phyloP scores from a whole-genome alignment of 129 eudicot species.

The Pseudognaphalium luteoalbum region DNA sequence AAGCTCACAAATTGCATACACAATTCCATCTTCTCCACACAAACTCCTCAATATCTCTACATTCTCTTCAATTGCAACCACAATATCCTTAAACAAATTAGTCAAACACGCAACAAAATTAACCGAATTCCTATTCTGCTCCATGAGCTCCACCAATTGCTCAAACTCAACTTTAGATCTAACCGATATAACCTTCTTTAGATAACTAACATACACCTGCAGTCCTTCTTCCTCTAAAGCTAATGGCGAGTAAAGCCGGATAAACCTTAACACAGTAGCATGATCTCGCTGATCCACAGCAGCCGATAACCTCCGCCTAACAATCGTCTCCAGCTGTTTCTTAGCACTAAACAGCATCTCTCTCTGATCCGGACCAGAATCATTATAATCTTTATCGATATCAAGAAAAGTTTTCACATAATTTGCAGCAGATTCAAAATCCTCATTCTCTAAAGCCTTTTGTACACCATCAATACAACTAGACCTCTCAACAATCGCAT shows the following conservation, averaged over 20 bases:
- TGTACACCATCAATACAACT: conserved; percentile 65
- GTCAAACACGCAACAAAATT: conserved; percentile 80
- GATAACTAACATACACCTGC: conserved; percentile 67
- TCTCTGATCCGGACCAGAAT: conserved; percentile 58
- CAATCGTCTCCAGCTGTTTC: conserved; percentile 60
- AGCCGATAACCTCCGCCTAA: conserved; percentile 39
- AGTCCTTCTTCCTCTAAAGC: conserved; percentile 86
- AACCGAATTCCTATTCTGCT: conserved; percentile 37
- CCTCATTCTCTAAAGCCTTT: conserved; percentile 54
- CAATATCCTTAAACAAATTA: conserved; percentile 79
- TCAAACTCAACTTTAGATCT: conserved; percentile 73
- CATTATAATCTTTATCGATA: conserved; percentile 58
- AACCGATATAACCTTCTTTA: conserved; percentile 65
- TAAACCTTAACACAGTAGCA: conserved; percentile 52
- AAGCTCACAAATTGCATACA: conserved; percentile 79
- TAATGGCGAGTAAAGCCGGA: conserved; percentile 59
- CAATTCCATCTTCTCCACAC: conserved; percentile 91
- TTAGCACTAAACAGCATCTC: conserved; percentile 60
- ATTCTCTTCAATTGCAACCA: conserved; percentile 74
- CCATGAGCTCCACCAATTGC: conserved; percentile 65
- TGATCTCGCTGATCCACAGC: conserved; percentile 70
- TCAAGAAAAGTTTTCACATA: conserved; percentile 54
- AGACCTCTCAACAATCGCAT: conserved; percentile 66
- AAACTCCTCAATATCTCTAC: conserved; percentile 66
- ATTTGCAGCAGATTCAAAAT: conserved; percentile 61